Base-by-base conservation (phyloP, 75 land plant genomes). In the Sequoia sempervirens region DNA sequence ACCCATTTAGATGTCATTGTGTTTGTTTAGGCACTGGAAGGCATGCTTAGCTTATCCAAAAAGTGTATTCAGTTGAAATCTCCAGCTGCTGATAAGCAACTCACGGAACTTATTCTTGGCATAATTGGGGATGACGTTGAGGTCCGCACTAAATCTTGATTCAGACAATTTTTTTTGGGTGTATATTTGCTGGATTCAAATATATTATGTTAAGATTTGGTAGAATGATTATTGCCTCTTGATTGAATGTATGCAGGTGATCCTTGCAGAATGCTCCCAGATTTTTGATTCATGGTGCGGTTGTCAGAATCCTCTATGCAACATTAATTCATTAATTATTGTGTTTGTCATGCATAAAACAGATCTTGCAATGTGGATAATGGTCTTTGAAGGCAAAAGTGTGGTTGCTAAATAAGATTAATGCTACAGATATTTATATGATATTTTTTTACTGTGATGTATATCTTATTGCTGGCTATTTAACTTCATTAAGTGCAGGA, bases 81-180 rank as follows among this genome's bases (percentile, higher is more conserved):
- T 82, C 75, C 87, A 12, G 69, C 89, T 6, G 74, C 69, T 78
- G 36, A 85, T 46, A 87, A 89, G 86, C 87, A 83, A 13, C 84
- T 97, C 83, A 58, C 82, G 69, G 85, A 86, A 38, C 96, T 96
- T 78, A 75, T 97, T 26, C 82, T 94, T 85, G 98, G 91, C 61
- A 96, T 97, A 85, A 84, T 97, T 75, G 91, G 90, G 38, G 96
- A 96, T 83, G 92, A 92, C 82, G 90, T 91, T 53, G 98, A 97
- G 99, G 99, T 97, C 18, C 76, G 86, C 85, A 58, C 52, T 68
- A 30, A 23, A 38, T 83, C 12, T 37, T 66, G 32, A 76, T 54
- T 66, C 79, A 28, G n/a, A 43, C 40, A 28, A 20, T 43, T 23
- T 75, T 58, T 2, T 17, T 58, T 47, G 38, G 38, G 26, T 80